These are phyloP conservation scores for Atkinsonella texensis DNA, from an alignment of 2,329 filamentous ascomycete species.

Conservation along the genomic window DNA sequence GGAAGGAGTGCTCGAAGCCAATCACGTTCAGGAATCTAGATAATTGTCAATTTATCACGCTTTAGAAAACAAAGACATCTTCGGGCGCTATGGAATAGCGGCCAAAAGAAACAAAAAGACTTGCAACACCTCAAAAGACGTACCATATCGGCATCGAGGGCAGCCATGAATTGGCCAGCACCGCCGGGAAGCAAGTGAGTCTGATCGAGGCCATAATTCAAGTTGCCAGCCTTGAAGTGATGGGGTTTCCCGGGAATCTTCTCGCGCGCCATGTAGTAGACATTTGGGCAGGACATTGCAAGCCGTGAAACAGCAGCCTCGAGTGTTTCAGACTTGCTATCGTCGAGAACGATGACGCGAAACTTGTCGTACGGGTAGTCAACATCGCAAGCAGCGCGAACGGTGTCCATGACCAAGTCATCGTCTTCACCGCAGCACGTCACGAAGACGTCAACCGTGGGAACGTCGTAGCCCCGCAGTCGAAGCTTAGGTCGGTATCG, in stretches of 20 bases:
- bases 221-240: slow-evolving; percentile 53
- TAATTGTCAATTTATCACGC: neutral
- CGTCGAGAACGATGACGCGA: slow-evolving; percentile 44
- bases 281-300: slow-evolving; percentile 30
- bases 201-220: slow-evolving; percentile 46
- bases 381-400: slow-evolving; percentile 38
- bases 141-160: slow-evolving; percentile 54
- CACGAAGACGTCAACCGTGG: slow-evolving; percentile 44
- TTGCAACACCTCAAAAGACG: slow-evolving; percentile 3
- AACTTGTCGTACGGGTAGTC: slow-evolving; percentile 43
- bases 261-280: slow-evolving; percentile 40
- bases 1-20: slow-evolving; percentile 50
- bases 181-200: slow-evolving; percentile 39
- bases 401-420: slow-evolving; percentile 44
- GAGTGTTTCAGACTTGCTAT: slow-evolving; percentile 34
- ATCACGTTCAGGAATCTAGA: slow-evolving; percentile 44
- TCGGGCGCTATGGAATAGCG: neutral
- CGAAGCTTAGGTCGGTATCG: slow-evolving; percentile 40
- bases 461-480: slow-evolving; percentile 33
- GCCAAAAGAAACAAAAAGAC: neutral
- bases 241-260: slow-evolving; percentile 36
- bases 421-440: slow-evolving; percentile 46
- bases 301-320: slow-evolving; percentile 26
- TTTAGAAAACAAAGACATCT: neutral
- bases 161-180: slow-evolving; percentile 46